phyloP scores from a whole-genome alignment of 2,329 filamentous ascomycete species.

The Trichoderma breve region DNA sequence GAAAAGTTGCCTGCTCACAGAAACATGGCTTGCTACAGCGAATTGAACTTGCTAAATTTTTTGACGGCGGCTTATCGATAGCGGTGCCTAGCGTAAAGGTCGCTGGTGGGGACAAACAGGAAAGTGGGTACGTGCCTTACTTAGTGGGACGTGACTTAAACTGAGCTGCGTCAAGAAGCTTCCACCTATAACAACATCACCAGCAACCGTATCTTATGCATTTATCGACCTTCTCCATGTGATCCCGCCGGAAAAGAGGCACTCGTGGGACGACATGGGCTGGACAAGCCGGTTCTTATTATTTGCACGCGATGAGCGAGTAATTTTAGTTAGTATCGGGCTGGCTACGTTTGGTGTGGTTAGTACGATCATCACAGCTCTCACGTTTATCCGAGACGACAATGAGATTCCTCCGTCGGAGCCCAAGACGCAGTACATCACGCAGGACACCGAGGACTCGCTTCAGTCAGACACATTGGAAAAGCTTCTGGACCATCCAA shows the following conservation, averaged over 20 bases:
- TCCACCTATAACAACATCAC: neutral
- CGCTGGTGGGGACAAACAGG: neutral
- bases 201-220: neutral
- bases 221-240: neutral
- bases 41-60: conserved; percentile 17
- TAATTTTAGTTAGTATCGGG: conserved; percentile 53
- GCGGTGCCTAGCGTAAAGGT: neutral
- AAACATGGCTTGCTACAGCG: neutral
- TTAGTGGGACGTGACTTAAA: neutral
- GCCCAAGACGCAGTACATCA: conserved; percentile 70
- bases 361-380: conserved; percentile 55
- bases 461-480: conserved; percentile 64
- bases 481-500: conserved; percentile 67
- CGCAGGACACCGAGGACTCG: conserved; percentile 71
- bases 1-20: neutral
- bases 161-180: conserved; percentile 3
- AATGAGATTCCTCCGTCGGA: conserved; percentile 64
- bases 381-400: conserved; percentile 60
- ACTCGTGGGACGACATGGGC: conserved; percentile 39
- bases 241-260: neutral
- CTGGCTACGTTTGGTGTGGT: conserved; percentile 59
- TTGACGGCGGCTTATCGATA: conserved; percentile 19
- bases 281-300: conserved; percentile 32
- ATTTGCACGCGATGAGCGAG: conserved; percentile 49
- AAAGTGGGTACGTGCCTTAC: neutral